Conservation (phyloP, 768 basidiomycete genomes). For the Boletus tylopilopsis region DNA sequence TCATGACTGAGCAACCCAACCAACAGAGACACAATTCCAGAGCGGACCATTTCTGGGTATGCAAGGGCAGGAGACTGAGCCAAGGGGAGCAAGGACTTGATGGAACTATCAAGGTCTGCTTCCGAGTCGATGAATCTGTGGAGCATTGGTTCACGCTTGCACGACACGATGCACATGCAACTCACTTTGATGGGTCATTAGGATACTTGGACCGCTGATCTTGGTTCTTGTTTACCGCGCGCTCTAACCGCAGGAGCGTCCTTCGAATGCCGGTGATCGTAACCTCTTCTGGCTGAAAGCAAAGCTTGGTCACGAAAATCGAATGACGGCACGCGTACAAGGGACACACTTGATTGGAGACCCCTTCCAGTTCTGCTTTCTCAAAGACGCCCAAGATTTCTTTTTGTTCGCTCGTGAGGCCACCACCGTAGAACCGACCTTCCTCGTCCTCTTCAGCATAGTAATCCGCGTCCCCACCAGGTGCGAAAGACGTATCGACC, state of each 20-base stretch:
- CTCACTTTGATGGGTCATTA: conserved; percentile 85
- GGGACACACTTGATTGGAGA: conserved; percentile 64
- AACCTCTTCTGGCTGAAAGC: conserved; percentile 57
- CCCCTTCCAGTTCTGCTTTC: conserved; percentile 56
- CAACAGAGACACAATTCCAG: conserved; percentile 65
- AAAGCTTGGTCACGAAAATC: neutral
- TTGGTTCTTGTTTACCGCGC: conserved; percentile 90
- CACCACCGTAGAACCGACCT: conserved; percentile 91
- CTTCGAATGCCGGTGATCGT: conserved; percentile 69
- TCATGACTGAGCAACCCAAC: conserved; percentile 91
- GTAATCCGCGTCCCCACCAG: conserved; percentile 87
- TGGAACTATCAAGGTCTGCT: conserved; percentile 84
- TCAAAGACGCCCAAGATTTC: conserved; percentile 96
- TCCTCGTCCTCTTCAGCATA: conserved; percentile 90
- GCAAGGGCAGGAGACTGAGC: conserved; percentile 79
- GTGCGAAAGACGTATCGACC: conserved; percentile 56
- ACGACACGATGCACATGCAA: neutral
- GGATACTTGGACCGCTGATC: conserved; percentile 95
- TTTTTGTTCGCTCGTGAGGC: conserved; percentile 89
- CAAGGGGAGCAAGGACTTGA: conserved; percentile 85
- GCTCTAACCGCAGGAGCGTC: conserved; percentile 77
- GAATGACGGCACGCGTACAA: neutral
- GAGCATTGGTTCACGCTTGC: conserved; percentile 2
- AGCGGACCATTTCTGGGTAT: conserved; percentile 85
- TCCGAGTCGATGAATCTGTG: conserved; percentile 97